Base-by-base conservation (phyloP, 495 filamentous ascomycete species). In the Daldinia grandis region DNA sequence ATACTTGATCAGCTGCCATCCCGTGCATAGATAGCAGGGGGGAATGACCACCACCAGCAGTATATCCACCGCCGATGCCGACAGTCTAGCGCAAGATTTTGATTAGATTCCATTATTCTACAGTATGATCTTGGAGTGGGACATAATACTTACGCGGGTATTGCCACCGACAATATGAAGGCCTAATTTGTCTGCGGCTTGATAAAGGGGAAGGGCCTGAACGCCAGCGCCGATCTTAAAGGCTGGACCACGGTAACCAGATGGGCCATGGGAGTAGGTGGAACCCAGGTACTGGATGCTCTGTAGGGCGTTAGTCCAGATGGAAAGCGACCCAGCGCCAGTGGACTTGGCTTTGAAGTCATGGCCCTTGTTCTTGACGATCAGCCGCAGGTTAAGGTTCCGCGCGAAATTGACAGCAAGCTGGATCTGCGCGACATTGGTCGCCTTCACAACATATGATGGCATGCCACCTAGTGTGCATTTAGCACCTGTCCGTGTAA, bases 301-400 rank as follows among this genome's bases (percentile, higher is more conserved):
- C 31, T 76, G 65, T 42, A 83, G 72, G 33, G 84, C 73, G 65
- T 89, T 86, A 9, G 87, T 89, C 86, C 87, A 89, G 62, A 90
- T 78, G 24, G 81, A 80, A 12, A 90, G 75, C 3, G 85, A 80
- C 47, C 86, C 87, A 28, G 73, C 70, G 24, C 81, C 83, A 1
- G 68, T 67, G 1, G 75, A 84, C 76, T 88, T 88, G 60, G 86
- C 88, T 35, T 77, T 78, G 78, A 87, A 89, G 72, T 90, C 88
- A 66, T 92, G 89, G 28, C 90, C 89, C 0, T 89, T 92, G 66
- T 89, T 90, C 76, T 88, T 88, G 58, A 90, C 79, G 0, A 86
- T 82, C 19, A 91, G 75, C 40, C 87, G 81, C 24, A 90, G 69
- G 33, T 83, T 83, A 5, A 76, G 71, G 21, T 87, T 82, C 10